Evolutionary conservation across 345 rosid genomes (phyloP).

Genomic region (Syzygium aromaticum): DNA sequence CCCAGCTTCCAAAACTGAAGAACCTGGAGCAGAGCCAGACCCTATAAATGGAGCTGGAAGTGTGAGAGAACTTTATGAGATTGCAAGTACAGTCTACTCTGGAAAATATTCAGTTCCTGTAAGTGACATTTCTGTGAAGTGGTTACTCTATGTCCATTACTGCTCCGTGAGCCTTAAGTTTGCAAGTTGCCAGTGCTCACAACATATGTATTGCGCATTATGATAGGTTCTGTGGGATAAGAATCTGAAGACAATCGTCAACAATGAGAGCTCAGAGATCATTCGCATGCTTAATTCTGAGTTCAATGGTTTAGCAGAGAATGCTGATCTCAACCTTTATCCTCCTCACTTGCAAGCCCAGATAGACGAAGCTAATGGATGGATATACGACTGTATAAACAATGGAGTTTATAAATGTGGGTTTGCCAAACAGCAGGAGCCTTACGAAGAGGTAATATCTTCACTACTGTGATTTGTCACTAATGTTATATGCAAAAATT

Average conservation of each 20-base stretch:
- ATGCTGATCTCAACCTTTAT: conserved; percentile 31
- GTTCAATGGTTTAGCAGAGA: conserved; percentile 37
- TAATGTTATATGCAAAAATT: not conserved
- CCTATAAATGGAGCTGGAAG: not conserved
- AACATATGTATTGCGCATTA: not conserved
- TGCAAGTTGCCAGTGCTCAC: not conserved
- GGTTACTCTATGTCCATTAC: not conserved
- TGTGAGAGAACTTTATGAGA: not conserved
- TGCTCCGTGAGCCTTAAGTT: not conserved
- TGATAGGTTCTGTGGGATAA: conserved; percentile 42
- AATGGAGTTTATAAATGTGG: conserved; percentile 47
- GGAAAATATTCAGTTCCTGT: conserved; percentile 3
- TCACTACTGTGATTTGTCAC: not conserved
- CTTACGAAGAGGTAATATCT: conserved; percentile 32
- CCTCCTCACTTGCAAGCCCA: conserved; percentile 21
- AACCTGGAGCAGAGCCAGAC: conserved; percentile 1
- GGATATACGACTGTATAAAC: conserved; percentile 30
- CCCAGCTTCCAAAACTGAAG: not conserved
- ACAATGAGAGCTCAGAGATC: conserved; percentile 41
- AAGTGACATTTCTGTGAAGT: not conserved
- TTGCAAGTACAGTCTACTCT: not conserved
- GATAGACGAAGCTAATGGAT: conserved; percentile 30
- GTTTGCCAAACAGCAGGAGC: conserved; percentile 37
- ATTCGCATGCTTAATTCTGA: conserved; percentile 42
- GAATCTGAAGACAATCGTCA: conserved; percentile 37